Percentiles rank a stretch among this genome's conserved stretches.
phyloP scores from a whole-genome alignment of 805 yeast species.

The Clavispora asparagi region DNA sequence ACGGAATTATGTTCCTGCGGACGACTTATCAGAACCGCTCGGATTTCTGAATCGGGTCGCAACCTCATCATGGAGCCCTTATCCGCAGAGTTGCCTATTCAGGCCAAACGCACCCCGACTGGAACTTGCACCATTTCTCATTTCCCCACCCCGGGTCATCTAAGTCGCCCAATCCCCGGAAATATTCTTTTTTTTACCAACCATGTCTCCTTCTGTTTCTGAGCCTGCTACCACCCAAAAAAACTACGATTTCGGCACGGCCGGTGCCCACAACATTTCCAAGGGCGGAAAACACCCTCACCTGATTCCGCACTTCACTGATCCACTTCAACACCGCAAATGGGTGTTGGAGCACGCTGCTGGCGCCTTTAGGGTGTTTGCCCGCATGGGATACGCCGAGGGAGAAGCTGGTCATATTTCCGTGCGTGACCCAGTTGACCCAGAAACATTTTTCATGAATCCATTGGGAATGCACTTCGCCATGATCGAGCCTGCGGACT shows the following conservation, averaged over 20 bases:
- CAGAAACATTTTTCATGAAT: constrained; percentile 9
- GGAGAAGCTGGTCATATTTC: constrained; percentile 10
- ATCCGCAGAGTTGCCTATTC: not conserved
- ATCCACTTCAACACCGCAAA: constrained; percentile 2
- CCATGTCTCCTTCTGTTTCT: not conserved
- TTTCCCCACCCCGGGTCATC: too few relatives aligned
- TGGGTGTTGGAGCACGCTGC: constrained; percentile 6
- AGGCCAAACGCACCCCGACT: not conserved
- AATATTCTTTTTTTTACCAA: not conserved
- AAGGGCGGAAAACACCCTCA: constrained; percentile 7
- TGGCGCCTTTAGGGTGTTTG: constrained; percentile 8
- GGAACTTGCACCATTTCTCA: too few relatives aligned
- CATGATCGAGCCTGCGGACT: constrained; percentile 6
- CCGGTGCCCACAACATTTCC: constrained; percentile 9
- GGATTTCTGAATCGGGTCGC: not conserved
- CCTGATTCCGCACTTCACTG: constrained; percentile 4
- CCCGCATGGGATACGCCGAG: constrained; percentile 7
- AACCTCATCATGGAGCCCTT: not conserved
- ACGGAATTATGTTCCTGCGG: not conserved
- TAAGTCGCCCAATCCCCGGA: too few relatives aligned
- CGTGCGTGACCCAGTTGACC: constrained; percentile 10
- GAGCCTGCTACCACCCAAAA: not conserved
- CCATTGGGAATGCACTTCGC: constrained; percentile 9
- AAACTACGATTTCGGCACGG: constrained; percentile 3
- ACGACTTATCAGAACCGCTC: not conserved